Evolutionary conservation across 148 eudicot species (phyloP), one percentile per base, ranked within the genome.

Genomic region (Chenopodium suecicum): DNA sequence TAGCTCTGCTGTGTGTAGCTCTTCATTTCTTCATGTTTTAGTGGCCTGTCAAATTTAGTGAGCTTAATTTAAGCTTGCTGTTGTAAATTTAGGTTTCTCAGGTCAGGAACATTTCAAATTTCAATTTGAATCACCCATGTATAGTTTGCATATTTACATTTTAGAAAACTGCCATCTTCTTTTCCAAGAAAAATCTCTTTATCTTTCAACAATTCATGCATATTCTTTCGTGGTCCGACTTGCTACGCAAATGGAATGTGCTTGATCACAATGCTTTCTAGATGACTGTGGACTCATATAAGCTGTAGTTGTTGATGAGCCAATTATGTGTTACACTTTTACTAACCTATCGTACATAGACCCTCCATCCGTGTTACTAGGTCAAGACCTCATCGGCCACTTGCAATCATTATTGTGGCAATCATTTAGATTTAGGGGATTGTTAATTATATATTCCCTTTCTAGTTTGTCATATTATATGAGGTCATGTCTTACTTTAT

Each of bases 81-180:
- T 71, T 80, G 80, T 84, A 84, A 50, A 73, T 76, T 66, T 84
- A 62, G 73, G 48, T 29, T 79, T 76, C 56, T 84, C 29, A 69
- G 65, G 47, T 0, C 60, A 65, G 23, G 62, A 84, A 80, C 74
- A 19, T 44, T 32, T 78, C 71, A 34, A 63, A 79, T 69, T 62
- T 23, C 63, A 70, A 34, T 81, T 81, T 65, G 48, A 64, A 47
- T 37, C 72, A 74, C 73, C 75, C 22, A 11, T 81, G 83, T 81
- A 81, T 70, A 74, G 31, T 67, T 25, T 7, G 22, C 71, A 27
- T 7, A 50, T 50, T 73, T 73, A 56, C 16, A 19, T 72, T 72
- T 41, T 9, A 29, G 13, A 68, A 29, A 25, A 66, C 14, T 4
- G 7, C 4, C 72, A 13, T 31, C 19, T 68, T 31, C 34, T 32